phyloP scores from a whole-genome alignment of 2,329 filamentous ascomycete genomes.

The Exophiala sideris region DNA sequence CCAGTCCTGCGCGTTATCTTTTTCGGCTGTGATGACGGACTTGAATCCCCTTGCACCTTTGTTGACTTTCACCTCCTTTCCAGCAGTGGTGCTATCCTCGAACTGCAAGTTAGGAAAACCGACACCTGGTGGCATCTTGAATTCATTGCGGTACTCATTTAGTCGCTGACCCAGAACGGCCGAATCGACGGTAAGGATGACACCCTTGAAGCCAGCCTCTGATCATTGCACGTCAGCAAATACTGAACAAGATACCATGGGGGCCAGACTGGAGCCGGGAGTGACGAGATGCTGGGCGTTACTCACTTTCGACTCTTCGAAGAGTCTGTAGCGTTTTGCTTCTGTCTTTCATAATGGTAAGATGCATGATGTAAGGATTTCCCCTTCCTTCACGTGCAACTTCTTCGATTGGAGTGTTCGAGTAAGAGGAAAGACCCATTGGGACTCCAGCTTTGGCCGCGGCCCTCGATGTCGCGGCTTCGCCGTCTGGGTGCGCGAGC shows the following conservation, averaged over 20 bases:
- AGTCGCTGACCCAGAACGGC: slow-evolving; percentile 48
- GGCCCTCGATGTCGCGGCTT: slow-evolving; percentile 48
- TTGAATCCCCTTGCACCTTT: background rate
- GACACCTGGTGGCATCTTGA: slow-evolving; percentile 31
- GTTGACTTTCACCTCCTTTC: background rate
- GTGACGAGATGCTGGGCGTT: too few species aligned
- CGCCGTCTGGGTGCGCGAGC: slow-evolving; percentile 40
- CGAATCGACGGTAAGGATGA: slow-evolving; percentile 51
- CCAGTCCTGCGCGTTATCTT: slow-evolving; percentile 47
- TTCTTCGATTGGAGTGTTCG: slow-evolving; percentile 45
- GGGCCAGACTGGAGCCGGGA: too few species aligned
- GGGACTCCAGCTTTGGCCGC: slow-evolving; percentile 42
- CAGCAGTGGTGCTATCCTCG: background rate
- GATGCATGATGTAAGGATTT: background rate
- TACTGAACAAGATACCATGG: too few species aligned
- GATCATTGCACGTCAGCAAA: too few species aligned
- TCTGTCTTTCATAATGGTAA: too few species aligned
- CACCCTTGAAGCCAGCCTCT: slow-evolving; percentile 44
- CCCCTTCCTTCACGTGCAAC: slow-evolving; percentile 33
- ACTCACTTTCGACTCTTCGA: too few species aligned
- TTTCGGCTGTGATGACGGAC: background rate
- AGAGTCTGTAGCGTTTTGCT: too few species aligned
- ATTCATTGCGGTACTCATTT: slow-evolving; percentile 54
- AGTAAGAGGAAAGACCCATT: slow-evolving; percentile 50
- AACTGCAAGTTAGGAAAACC: slow-evolving; percentile 26